Base-by-base conservation (phyloP, 768 basidiomycete genomes). In the Hirschioporus abietinus region DNA sequence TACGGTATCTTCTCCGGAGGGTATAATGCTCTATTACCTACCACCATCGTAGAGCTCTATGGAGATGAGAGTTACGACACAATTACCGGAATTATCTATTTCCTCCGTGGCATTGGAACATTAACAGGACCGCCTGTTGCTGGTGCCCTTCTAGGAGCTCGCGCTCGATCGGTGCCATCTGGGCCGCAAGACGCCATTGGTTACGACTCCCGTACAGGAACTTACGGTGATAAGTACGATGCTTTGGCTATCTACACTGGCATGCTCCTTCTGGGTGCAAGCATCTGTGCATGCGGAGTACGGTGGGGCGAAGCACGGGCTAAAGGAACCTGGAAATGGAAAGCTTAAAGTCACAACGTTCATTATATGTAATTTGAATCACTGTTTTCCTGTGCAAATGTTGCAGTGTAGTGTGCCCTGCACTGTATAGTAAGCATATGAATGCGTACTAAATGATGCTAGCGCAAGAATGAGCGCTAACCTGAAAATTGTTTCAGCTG, bases 1-100 rank as follows among this genome's bases (percentile, higher is more conserved):
- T 82, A 83, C 67, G 82, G 79, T 15, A 71, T 82, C 62, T 78
- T 76, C 61, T 78, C 82, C 1, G 81, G 81, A 25, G 81, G 81
- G 1, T 81, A 82, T 72, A 81, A 81, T 66, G 78, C 79, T 12
- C 74, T 81, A 17, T 70, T 82, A 23, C 80, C 80, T 4, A 80
- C 81, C 7, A 79, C 80, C 0, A 78, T 81, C 66, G 75, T 78
- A 1, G 80, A 81, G 58, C 73, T 82, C 8, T 82, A 80, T 66
- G 80, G 80, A 1, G 73, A 76, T 23, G 79, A 80, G 65, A 78
- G 81, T 64, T 81, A 81, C 67, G 71, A 79, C 23, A 73, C 77
- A 64, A 78, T 81, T 60, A 81, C 81, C 67, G 76, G 76, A 3
- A 74, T 76, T 34, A 74, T 81, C 62, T 80, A 81, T 68, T 79